Base-by-base conservation (phyloP, 345 rosid genomes). In the Lepidium aucheri region DNA sequence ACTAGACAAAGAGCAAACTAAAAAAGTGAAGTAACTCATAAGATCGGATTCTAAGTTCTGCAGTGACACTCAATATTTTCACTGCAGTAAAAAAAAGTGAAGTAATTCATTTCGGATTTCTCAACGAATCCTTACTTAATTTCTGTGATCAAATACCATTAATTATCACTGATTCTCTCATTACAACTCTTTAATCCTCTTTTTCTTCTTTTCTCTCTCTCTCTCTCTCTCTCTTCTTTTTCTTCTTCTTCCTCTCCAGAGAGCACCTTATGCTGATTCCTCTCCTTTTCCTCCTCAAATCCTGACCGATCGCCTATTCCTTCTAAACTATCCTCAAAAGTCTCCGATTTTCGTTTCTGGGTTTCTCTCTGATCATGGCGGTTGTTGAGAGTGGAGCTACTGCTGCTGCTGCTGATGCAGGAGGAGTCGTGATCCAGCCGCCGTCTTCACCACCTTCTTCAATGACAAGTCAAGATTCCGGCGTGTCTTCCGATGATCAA, bases 311-410 rank as follows among this genome's bases (percentile, higher is more conserved):
- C 69, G 22, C 8, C 56, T n/a, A 30, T 58, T 41, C 46, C 67
- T 30, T 38, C 50, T 8, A 33, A 1, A 56, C 40, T 56, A 24
- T 20, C 18, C 61, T 1, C 3, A 12, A 18, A 58, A 28, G 32
- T 12, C 26, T 43, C 4, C 17, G 53, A 53, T 46, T 39, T 68
- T 53, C 20, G 50, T 58, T 17, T 17, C 49, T 53, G 59, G 73
- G 58, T 58, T 34, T 8, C 15, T 38, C 4, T 63, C 43, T 7
- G 62, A 75, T 39, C 74, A 87, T 87, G 95, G 95, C 89, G 61
- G 85, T 87, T 55, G 86, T 82, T 67, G 95, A 87, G 84, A 80
- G 74, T 71, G 76, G 50, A 60, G 81, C 34, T 24, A 14, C 40
- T 5, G 1, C 34, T 11, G 17, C 34, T 33, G 22, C 55, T 18